Conservation (phyloP, 2,329 filamentous ascomycete species). For the Neodidymelliopsis sp. region DNA sequence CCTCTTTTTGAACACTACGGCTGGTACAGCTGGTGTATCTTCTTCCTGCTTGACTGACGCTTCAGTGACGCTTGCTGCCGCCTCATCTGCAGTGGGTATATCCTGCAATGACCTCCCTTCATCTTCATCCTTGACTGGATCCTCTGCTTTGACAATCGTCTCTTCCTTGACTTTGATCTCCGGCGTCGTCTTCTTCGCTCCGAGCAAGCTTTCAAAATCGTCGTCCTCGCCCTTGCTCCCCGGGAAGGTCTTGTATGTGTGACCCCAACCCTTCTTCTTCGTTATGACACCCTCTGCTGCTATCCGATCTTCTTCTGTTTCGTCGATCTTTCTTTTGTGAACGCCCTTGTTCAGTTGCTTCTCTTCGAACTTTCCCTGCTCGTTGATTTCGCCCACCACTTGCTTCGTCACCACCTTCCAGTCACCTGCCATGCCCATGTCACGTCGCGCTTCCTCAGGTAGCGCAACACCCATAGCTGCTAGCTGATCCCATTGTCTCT, state of each 20-base stretch:
- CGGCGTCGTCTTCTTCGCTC: conserved; percentile 41
- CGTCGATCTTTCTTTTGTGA: conserved; percentile 67
- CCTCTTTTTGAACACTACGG: conserved; percentile 80
- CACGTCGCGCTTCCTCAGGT: conserved; percentile 77
- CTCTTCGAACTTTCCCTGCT: conserved; percentile 55
- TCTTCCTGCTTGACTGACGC: conserved; percentile 31
- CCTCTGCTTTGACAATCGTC: conserved; percentile 29
- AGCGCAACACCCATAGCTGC: conserved; percentile 86
- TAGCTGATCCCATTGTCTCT: conserved; percentile 85
- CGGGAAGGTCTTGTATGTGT: conserved; percentile 55
- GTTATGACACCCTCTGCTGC: conserved; percentile 60
- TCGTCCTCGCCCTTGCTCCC: conserved; percentile 60
- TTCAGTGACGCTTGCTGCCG: conserved; percentile 25
- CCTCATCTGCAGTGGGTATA: conserved; percentile 41
- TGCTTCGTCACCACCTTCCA: conserved; percentile 74
- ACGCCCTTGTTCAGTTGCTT: conserved; percentile 61
- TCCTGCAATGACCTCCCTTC: conserved; percentile 28
- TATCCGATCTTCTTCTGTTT: conserved; percentile 67
- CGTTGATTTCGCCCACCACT: conserved; percentile 52
- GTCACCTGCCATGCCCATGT: conserved; percentile 87
- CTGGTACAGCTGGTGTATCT: conserved; percentile 37
- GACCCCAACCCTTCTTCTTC: conserved; percentile 55
- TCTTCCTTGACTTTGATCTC: conserved; percentile 56
- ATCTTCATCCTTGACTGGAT: conserved; percentile 24
- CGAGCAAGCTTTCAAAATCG: conserved; percentile 70